Evolutionary conservation across 2,329 filamentous ascomycete species (phyloP).

Genomic region (Penicillium sclerotiorum): DNA sequence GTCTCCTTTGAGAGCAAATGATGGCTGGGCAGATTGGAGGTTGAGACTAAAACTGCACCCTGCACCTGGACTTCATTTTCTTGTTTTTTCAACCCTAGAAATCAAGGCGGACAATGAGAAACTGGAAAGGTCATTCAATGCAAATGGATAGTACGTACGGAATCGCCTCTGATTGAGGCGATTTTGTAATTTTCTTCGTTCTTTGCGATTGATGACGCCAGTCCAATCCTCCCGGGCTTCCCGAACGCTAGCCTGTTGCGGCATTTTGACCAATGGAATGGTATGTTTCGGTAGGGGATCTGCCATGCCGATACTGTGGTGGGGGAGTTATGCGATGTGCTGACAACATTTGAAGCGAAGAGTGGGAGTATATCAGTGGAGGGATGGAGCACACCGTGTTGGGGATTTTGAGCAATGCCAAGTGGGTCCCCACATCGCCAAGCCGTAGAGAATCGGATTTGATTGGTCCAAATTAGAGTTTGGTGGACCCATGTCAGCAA

Average conservation of each 20-base stretch:
- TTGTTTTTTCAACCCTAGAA: not conserved
- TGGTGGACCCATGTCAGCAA: slow-evolving; percentile 6
- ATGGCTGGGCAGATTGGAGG: not conserved
- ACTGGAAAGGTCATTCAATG: not conserved
- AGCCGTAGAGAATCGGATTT: no score
- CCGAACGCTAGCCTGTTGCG: slow-evolving; percentile 7
- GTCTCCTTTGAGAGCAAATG: not conserved
- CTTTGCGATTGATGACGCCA: slow-evolving; percentile 24
- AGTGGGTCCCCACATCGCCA: no score
- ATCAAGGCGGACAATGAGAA: not conserved
- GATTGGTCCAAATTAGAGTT: not conserved
- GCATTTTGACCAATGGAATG: slow-evolving; percentile 11
- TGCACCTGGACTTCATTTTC: not conserved
- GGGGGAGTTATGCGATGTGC: slow-evolving; percentile 1
- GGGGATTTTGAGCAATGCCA: not conserved
- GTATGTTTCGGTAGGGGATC: slow-evolving; percentile 1
- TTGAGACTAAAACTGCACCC: not conserved
- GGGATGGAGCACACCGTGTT: not conserved
- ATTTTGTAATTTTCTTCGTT: slow-evolving; percentile 31
- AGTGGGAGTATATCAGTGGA: not conserved
- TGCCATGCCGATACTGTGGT: not conserved
- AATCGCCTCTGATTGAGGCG: slow-evolving; percentile 31
- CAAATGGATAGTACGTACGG: slow-evolving; percentile 11
- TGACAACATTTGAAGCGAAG: not conserved
- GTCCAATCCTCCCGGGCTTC: slow-evolving; percentile 25